Evolutionary conservation across 192 early-diverging fungal genomes (phyloP).

Genomic region (Coemansia sp.): DNA sequence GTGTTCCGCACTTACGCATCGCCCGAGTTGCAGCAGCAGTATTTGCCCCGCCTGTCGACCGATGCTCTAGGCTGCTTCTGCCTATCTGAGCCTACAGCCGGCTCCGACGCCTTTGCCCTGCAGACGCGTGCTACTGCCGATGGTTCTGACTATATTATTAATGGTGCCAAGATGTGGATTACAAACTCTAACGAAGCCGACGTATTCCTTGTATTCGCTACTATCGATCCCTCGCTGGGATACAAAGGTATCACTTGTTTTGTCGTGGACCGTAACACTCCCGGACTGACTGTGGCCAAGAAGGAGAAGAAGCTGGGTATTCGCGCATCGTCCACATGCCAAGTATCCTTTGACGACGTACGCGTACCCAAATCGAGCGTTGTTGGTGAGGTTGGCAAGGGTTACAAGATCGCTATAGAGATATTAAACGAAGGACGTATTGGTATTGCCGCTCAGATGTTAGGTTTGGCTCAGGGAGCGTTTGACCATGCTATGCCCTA

Average conservation of each 20-base stretch:
- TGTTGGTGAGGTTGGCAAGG: conserved; percentile 92
- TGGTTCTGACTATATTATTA: conserved; percentile 83
- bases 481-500: conserved; percentile 89
- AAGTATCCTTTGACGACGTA: conserved; percentile 90
- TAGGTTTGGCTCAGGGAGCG: conserved; percentile 94
- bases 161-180: conserved; percentile 93
- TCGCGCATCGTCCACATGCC: conserved; percentile 94
- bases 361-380: conserved; percentile 85
- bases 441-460: conserved; percentile 98
- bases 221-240: conserved; percentile 88
- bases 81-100: conserved; percentile 90
- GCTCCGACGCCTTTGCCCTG: conserved; percentile 93
- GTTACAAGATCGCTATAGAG: conserved; percentile 98
- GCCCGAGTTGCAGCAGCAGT: conserved; percentile 76
- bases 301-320: conserved; percentile 99
- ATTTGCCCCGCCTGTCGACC: conserved; percentile 81
- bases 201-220: conserved; percentile 98
- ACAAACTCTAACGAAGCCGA: conserved; percentile 96
- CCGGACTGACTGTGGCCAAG: conserved; percentile 88
- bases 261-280: conserved; percentile 87
- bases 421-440: conserved; percentile 98
- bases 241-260: conserved; percentile 99
- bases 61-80: conserved; percentile 92
- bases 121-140: conserved; percentile 83
- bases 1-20: conserved; percentile 83